Evolutionary conservation across 1,284 basidiomycete species (phyloP).

Genomic region (Ceratobasidium sp.): DNA sequence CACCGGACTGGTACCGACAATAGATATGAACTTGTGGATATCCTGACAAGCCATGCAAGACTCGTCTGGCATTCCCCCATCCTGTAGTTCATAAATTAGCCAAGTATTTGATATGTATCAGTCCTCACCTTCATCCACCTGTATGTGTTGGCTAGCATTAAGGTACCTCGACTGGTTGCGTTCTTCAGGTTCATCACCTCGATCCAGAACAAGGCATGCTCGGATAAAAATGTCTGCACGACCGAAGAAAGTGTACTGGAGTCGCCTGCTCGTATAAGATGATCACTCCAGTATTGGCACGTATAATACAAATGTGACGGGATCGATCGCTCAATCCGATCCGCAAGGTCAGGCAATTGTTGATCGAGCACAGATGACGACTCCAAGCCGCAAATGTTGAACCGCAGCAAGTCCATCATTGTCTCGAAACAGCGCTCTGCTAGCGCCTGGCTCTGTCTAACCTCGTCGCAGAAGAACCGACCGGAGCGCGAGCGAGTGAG

Average conservation of each 20-base stretch:
- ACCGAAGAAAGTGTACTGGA: background rate
- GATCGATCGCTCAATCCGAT: background rate
- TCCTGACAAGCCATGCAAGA: too few relatives aligned
- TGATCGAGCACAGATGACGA: conserved; percentile 2
- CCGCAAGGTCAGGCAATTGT: background rate
- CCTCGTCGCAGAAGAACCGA: background rate
- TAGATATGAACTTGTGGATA: too few relatives aligned
- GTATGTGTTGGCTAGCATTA: too few relatives aligned
- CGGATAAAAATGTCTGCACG: background rate
- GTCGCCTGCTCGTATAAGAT: background rate
- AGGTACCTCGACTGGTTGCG: too few relatives aligned
- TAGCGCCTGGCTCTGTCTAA: background rate
- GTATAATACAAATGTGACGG: background rate
- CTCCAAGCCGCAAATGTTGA: background rate
- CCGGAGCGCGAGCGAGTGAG: background rate
- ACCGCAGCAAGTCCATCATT: conserved; percentile 9
- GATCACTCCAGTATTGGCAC: conserved; percentile 20
- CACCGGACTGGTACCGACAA: too few relatives aligned
- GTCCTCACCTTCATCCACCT: too few relatives aligned
- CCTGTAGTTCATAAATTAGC: too few relatives aligned
- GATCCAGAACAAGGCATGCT: too few relatives aligned
- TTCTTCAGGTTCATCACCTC: too few relatives aligned
- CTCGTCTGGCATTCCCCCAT: too few relatives aligned
- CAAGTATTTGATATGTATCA: too few relatives aligned
- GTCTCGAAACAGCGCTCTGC: background rate